Percentiles rank a stretch among this genome's conserved stretches.
phyloP scores from a whole-genome alignment of 305 asterid genomes.

The Euphrasia arctica region DNA sequence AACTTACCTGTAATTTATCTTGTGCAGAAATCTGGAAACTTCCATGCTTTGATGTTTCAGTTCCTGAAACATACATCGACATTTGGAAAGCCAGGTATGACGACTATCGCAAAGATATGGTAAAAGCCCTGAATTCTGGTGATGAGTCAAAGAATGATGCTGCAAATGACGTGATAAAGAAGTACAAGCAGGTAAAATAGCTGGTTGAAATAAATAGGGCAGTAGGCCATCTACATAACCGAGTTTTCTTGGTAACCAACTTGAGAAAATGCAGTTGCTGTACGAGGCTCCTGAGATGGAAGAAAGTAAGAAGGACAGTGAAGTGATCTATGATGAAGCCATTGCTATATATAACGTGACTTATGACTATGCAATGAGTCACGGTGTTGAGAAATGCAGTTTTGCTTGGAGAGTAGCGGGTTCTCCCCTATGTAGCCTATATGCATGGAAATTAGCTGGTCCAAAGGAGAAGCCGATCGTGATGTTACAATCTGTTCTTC shows the following conservation, averaged over 20 bases:
- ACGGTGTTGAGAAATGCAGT: constrained; percentile 35
- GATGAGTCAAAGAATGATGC: constrained; percentile 36
- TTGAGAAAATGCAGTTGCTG: constrained; percentile 44
- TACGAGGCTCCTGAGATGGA: constrained; percentile 63
- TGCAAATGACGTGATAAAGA: constrained; percentile 53
- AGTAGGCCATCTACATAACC: neutral
- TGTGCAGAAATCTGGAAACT: constrained; percentile 54
- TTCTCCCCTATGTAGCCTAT: constrained; percentile 41
- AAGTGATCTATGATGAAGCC: constrained; percentile 52
- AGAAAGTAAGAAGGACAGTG: constrained; percentile 36
- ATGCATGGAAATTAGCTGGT: constrained; percentile 32
- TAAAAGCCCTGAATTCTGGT: constrained; percentile 27
- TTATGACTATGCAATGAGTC: constrained; percentile 37
- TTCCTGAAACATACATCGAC: constrained; percentile 28
- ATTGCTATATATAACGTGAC: constrained; percentile 57
- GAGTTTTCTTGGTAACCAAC: constrained; percentile 8
- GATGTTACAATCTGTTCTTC: constrained; percentile 40
- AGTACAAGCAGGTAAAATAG: constrained; percentile 59
- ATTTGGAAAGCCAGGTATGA: constrained; percentile 44
- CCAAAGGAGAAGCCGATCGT: constrained; percentile 32
- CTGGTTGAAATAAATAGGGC: constrained; percentile 6
- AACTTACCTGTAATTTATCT: neutral
- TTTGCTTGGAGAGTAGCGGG: constrained; percentile 90
- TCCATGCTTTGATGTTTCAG: constrained; percentile 37
- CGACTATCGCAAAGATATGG: constrained; percentile 52